These are phyloP conservation scores for Solanum tarapatanum DNA, from an alignment of 257 asterid genomes.

Conservation along the genomic window DNA sequence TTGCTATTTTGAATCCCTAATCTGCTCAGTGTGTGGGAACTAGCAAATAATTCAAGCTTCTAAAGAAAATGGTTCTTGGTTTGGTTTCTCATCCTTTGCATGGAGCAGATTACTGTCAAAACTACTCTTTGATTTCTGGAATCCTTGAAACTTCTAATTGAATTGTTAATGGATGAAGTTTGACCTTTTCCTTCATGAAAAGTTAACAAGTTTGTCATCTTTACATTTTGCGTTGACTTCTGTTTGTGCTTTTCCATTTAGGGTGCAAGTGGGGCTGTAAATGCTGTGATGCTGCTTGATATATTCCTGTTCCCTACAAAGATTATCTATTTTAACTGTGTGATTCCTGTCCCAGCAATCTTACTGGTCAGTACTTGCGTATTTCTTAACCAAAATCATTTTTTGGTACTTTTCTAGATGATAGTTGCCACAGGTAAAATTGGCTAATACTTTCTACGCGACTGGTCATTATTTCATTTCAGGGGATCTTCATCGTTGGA, in stretches of 20 bases:
- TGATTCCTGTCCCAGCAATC: constrained; percentile 80
- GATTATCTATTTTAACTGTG: constrained; percentile 41
- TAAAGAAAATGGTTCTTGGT: background rate
- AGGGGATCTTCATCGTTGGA: constrained; percentile 72
- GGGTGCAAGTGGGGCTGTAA: constrained; percentile 99
- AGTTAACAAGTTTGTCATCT: background rate
- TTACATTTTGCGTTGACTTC: background rate
- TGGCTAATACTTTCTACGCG: background rate
- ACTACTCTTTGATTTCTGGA: background rate
- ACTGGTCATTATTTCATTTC: constrained; percentile 3
- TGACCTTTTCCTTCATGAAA: background rate
- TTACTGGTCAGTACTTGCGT: constrained; percentile 35
- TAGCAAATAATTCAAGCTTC: background rate
- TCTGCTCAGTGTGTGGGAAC: background rate
- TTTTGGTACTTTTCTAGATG: background rate
- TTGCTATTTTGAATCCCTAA: background rate
- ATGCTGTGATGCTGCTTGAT: constrained; percentile 80
- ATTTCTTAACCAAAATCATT: background rate
- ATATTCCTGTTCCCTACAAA: constrained; percentile 65
- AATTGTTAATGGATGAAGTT: background rate
- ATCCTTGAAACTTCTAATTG: background rate
- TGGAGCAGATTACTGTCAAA: background rate
- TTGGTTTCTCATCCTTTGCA: background rate
- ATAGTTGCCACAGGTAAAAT: background rate
- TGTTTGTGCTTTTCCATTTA: constrained; percentile 11